Evolutionary conservation across 2,329 filamentous ascomycete species (phyloP), one percentile per base, ranked within the genome.

Genomic region (Curvularia sp.): DNA sequence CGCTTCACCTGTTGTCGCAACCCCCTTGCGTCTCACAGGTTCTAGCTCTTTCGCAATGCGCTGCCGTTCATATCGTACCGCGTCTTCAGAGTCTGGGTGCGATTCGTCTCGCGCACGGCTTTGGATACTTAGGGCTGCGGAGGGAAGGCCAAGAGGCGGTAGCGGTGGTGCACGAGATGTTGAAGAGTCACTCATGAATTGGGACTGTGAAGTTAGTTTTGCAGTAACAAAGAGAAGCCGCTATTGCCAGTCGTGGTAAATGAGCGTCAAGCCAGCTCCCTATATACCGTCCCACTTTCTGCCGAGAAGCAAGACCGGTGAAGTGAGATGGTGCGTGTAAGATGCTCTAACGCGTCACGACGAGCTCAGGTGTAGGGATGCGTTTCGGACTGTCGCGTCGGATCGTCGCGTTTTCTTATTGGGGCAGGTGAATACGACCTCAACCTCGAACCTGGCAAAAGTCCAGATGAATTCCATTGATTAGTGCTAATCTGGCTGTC

Each of bases 51-150:
- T 51, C n/a, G 68, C 51, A 13, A 63, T 54, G 19, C 66, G 66
- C 18, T 60, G 60, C 15, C 55, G 53, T 38, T 70, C 68, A 48
- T 53, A 53, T 9, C 49, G 66, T 13, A 68, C 59, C 27, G 61
- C 60, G 43, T 64, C 60, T 49, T 66, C 65, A 5, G 65, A 68
- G 38, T 70, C 68, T 27, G 60, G 57, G 23, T 70, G 66, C 5
- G 57, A 41, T 38, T 57, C 39, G 5, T 38, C 47, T 38, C 36
- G 57, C n/a, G 55, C 52, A 19, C 43, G 49, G 30, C 57, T 42
- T 39, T 47, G 42, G 10, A 36, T 5, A 36, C 64, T 58, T 3
- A 70, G 56, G 21, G 57, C 57, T 21, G 65, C 59, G 12, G 56
- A 34, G 21, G 64, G 57, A 15, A 61, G 59, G 30, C 59, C 28